Evolutionary conservation across 169 alveolate species (phyloP), one percentile per base, ranked within the genome.

Genomic region (Cryptosporidium sp.): DNA sequence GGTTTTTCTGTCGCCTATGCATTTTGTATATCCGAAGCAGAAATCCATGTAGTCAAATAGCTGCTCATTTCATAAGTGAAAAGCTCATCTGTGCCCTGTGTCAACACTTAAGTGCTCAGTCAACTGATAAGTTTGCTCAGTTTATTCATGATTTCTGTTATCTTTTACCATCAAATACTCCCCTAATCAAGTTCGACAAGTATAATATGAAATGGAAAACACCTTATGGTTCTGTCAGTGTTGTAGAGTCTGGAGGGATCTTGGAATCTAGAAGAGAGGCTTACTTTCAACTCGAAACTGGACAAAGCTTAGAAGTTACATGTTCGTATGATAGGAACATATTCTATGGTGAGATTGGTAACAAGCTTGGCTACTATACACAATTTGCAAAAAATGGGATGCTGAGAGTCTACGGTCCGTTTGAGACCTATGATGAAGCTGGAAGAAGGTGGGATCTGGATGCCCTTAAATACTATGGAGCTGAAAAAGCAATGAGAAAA

Each of bases 401-500:
- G 74, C 26, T 80, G 23, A 80, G 89, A 80, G 70, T 80, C n/a
- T 80, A 80, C 31, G 89, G 89, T 9, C 89, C 89, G 7, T 80
- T 62, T 65, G 89, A 61, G 45, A 62, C 89, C 39, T 65, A 61
- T 80, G 89, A 80, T 31, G 89, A 80, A 33, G 89, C 89, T 43
- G 89, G 89, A 33, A 80, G 89, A 59, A 80, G 89, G 43, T 80
- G 89, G 89, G 89, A 80, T 33, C 50, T 80, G 9, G 89, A 80
- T 65, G 74, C 89, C 5, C 70, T 80, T 18, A 80, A 80, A 80
- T 80, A 80, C 51, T 80, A 80, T 41, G 89, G 89, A 4, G 89
- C 89, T 10, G 89, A 80, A 14, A 62, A 80, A n/a, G 89, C 89
- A 16, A 80, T 80, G 89, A 23, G 45, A 35, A 80, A 45, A 6